These are phyloP conservation scores for Solanum bukasovii DNA, from an alignment of 257 asterid genomes.

Conservation along the genomic window DNA sequence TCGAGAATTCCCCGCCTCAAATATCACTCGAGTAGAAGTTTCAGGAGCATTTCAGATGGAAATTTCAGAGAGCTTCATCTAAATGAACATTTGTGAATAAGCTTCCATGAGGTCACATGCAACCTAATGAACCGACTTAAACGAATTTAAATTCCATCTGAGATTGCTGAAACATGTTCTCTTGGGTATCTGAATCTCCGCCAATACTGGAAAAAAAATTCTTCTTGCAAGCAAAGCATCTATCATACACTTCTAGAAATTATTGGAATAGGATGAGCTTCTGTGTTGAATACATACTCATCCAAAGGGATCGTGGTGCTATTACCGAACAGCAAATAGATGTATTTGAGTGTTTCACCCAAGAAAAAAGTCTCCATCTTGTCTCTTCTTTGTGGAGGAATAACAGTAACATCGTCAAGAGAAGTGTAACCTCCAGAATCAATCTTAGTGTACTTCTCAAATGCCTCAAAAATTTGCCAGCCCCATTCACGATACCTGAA, in stretches of 20 bases:
- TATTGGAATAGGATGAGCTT: slow-evolving; percentile 93
- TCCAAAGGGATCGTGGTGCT: slow-evolving; percentile 56
- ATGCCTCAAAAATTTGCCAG: slow-evolving; percentile 91
- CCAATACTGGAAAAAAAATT: not conserved
- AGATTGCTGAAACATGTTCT: not conserved
- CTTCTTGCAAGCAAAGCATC: slow-evolving; percentile 4
- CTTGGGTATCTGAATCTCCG: not conserved
- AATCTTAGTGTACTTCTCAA: slow-evolving; percentile 75
- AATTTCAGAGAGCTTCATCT: not conserved
- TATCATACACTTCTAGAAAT: slow-evolving; percentile 26
- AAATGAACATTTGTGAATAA: not conserved
- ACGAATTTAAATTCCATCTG: not conserved
- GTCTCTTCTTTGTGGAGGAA: slow-evolving; percentile 81
- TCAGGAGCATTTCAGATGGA: not conserved
- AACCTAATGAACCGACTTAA: not conserved
- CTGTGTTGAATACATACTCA: slow-evolving; percentile 83
- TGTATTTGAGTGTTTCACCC: slow-evolving; percentile 87
- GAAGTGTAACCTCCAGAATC: slow-evolving; percentile 88
- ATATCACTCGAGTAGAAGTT: not conserved
- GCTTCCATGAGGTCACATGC: not conserved
- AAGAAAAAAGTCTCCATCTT: slow-evolving; percentile 95
- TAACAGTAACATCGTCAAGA: slow-evolving; percentile 67
- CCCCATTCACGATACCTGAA: slow-evolving; percentile 97
- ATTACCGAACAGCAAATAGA: slow-evolving; percentile 64
- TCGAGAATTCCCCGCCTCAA: not conserved